A percentile compares a stretch with the other conserved stretches of the same genome.
Conservation (phyloP, 352 stramenopile species). For the Globisporangium okanoganense region DNA sequence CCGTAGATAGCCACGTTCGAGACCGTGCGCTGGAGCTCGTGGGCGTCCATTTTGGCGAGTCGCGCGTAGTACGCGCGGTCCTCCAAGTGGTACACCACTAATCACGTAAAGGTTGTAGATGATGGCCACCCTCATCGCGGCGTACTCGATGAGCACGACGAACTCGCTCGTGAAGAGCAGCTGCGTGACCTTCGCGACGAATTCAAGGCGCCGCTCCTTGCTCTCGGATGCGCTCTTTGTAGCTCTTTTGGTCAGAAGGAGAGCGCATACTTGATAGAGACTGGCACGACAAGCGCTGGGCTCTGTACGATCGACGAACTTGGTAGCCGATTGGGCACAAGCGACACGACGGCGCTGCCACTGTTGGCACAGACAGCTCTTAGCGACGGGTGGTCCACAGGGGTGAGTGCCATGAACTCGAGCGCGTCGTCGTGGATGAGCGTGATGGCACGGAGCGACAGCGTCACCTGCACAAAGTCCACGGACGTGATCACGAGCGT, state of each 20-base stretch:
- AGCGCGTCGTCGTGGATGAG: no score
- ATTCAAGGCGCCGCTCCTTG: neutral
- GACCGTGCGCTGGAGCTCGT: conserved; percentile 8
- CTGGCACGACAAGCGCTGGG: no score
- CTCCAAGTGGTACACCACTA: neutral
- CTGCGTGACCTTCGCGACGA: neutral
- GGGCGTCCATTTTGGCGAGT: conserved; percentile 4
- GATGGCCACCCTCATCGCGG: conserved; percentile 15
- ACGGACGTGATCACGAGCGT: neutral
- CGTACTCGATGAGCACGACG: conserved; percentile 15
- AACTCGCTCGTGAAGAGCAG: conserved; percentile 11
- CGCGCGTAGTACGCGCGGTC: conserved; percentile 17
- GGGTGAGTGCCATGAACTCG: no score
- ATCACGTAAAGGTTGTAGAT: conserved; percentile 1
- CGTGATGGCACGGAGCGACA: no score
- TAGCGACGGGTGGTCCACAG: no score
- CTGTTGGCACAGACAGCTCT: no score
- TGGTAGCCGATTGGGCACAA: no score
- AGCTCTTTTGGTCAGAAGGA: no score
- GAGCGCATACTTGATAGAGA: no score
- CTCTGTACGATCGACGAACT: no score
- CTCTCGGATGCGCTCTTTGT: neutral
- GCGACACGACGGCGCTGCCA: no score
- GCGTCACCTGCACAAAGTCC: no score
- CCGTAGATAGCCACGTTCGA: conserved; percentile 19